Base-by-base conservation (phyloP, 306 rosid species). In the Vigna trinervia region DNA sequence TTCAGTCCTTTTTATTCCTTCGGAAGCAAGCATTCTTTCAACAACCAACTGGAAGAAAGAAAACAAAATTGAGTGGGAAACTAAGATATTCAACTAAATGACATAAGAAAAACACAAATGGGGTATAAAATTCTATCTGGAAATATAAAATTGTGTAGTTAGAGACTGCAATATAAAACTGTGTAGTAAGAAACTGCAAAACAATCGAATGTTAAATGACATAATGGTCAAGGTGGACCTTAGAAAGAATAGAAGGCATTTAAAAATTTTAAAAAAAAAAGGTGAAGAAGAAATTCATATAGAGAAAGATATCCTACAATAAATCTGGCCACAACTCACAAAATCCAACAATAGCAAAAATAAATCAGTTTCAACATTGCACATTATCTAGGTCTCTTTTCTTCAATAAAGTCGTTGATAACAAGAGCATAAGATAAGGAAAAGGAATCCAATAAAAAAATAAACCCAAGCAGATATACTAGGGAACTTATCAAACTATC, bases 1-100 rank as follows among this genome's bases (percentile, higher is more conserved):
- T 63, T 94, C 97, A 82, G 60, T 80, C 80, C 98, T 89, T 83
- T 84, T 94, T 72, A 83, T 80, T 80, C 98, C 98, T 89, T 92
- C 98, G 53, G 95, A 85, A 8, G 94, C 96, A 71, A 94, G 93
- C 97, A 90, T 94, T 86, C 87, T 90, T 85, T 94, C 98, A 78
- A 94, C 98, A 79, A 94, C 98, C 87, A 94, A 84, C 98, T 94
- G 92, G 69, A 43, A 85, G 60, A 81, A 87, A 79, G 71, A 85
- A 74, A 72, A 54, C 65, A 82, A 63, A 75, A 20, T 19, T 75
- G 23, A 59, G 60, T 43, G 72, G 20, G 65, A 39, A 56, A 76
- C 82, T 6, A 69, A 62, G 8, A 63, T 51, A 54, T 85, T 69
- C 47, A 76, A 70, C 72, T 51, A 50, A 45, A 60, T 7, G 32